Base-by-base conservation (phyloP, 2,329 filamentous ascomycete genomes). In the Ophiocordyceps australis region DNA sequence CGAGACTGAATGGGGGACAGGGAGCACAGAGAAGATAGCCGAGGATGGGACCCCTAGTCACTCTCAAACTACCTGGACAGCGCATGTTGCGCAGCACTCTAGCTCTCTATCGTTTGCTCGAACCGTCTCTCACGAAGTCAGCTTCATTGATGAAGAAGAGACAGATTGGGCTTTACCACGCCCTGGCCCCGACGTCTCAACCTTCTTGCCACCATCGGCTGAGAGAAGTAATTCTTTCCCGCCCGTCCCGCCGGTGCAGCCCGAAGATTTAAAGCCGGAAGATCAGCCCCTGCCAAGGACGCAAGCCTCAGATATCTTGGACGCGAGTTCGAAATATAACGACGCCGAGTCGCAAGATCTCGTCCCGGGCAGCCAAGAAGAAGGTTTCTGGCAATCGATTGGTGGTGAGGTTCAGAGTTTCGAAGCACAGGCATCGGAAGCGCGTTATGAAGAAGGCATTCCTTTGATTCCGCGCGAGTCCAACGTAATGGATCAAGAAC, bases 381-480 rank as follows among this genome's bases (percentile, higher is more conserved):
- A 40, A 27, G 35, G 33, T 4, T 30, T 39, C 9, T 49, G 47
- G 7, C 47, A 53, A 22, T 52, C 47, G 7, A 43, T 60, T 23
- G 59, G 59, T 7, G 54, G 59, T 10, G 53, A 61, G 13, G 32
- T 59, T 1, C 42, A 48, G 14, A 52, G 46, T 22, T 33, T 43
- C 2, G 47, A 54, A 9, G 53, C 54, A 19, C 52, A 59, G 20
- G 52, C 51, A 14, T 50, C 54, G 2, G 64, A 74, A 15, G 62
- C 65, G 14, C 65, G 75, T 23, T 81, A 63, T 34, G 74, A 78
- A 30, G 76, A 82, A 48, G 75, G 75, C 0, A 31, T 81, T 5
- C 74, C 75, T 2, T 47, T 82, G 31, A 68, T 69, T 37, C 54
- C 57, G 13, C 45, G 52, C 25, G 28, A 41, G 3, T 26, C 31